Evolutionary conservation across 2,329 filamentous ascomycete genomes (phyloP), one percentile per base, ranked within the genome.

Genomic region (Dryadomyces quercivorus): DNA sequence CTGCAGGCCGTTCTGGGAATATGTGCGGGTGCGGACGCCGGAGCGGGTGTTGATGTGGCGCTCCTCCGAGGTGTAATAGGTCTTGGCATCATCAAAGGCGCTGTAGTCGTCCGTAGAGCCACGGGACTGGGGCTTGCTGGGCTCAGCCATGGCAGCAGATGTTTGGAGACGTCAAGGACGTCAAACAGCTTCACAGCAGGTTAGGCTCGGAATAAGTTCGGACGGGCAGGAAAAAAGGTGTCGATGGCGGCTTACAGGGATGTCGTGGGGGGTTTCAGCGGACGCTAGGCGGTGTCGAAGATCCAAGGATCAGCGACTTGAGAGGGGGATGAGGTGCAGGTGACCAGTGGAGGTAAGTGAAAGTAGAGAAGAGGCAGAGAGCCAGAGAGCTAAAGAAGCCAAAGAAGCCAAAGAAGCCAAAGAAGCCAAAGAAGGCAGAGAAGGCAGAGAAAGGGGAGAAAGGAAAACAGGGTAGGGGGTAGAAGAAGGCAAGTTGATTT

Each of bases 61-160:
- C 53, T 77, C 75, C 40, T 80, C 77, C 22, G 76, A 74, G 38
- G 75, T 69, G 59, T 82, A 82, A 63, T 82, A 82, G 22, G 77
- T 81, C 63, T 72, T 74, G 56, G 78, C 78, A 67, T 80, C 77
- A 57, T 79, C 77, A 59, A 70, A 81, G 50, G 80, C 72, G 34
- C 70, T 66, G 53, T 63, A 65, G 50, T 75, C 75, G 56, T 80
- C 75, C 50, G 71, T 68, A 8, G 72, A 75, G 44, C 69, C 67
- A 47, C 64, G 58, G 20, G 45, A 51, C 51, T 57, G 59, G 42
- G 49, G 12, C 10, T 48, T 15, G 18, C n/a, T 21, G 31, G 51
- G 13, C 34, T 47, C n/a, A 16, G 54, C 6, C 47, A 53, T 56
- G 13, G 18, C 34, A 9, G 38, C 20, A 20, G n/a, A 21, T 38